Conservation (phyloP, 192 early-diverging fungal genomes). For the Podila epigama region DNA sequence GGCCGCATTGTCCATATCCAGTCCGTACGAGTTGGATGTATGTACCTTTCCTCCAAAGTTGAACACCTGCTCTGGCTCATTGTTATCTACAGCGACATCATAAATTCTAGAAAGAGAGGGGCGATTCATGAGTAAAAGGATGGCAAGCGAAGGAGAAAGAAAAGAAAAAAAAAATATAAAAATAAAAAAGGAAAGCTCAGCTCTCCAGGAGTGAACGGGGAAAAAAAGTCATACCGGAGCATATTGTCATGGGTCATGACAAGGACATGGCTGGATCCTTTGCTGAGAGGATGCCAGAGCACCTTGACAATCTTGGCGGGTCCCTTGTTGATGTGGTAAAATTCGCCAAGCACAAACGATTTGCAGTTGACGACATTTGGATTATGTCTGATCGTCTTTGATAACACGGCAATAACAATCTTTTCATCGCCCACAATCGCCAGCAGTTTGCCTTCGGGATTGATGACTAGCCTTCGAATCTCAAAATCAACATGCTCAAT, state of each 20-base stretch:
- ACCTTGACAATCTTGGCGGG: conserved; percentile 67
- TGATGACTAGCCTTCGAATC: conserved; percentile 62
- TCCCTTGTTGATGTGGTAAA: conserved; percentile 35
- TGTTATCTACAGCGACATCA: conserved; percentile 65
- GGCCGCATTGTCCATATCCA: conserved; percentile 47
- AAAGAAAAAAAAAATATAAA: background rate
- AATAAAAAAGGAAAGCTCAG: background rate
- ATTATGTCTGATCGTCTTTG: conserved; percentile 34
- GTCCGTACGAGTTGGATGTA: conserved; percentile 44
- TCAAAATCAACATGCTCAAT: conserved; percentile 62
- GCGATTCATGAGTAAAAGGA: background rate
- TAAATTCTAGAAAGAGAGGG: conserved; percentile 61
- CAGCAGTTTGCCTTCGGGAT: conserved; percentile 65
- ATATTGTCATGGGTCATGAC: conserved; percentile 71
- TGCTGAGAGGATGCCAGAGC: conserved; percentile 83
- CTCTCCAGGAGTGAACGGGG: too few species aligned
- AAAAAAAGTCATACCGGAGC: conserved; percentile 55
- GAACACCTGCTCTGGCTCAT: conserved; percentile 74
- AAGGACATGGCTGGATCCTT: conserved; percentile 70
- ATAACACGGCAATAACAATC: conserved; percentile 65
- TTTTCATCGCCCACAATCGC: conserved; percentile 66
- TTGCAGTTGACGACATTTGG: conserved; percentile 34
- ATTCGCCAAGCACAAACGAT: conserved; percentile 45
- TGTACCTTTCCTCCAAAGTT: conserved; percentile 49
- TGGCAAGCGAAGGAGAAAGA: background rate